Evolutionary conservation across 2,329 filamentous ascomycete species (phyloP), one percentile per base, ranked within the genome.

Genomic region (Alternaria brassicicola): DNA sequence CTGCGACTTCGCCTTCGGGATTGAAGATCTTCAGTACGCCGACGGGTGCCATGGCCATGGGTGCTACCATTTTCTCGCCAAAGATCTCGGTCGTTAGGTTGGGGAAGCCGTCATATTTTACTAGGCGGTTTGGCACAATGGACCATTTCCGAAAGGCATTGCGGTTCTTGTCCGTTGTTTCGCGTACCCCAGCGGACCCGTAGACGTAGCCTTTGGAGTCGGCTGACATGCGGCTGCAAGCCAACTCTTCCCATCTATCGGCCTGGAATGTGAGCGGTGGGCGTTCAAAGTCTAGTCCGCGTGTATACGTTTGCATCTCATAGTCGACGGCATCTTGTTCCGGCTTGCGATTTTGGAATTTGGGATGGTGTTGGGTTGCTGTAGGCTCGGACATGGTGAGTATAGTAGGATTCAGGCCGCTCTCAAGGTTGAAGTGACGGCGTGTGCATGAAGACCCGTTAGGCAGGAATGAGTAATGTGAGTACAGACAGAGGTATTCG

Each of bases 11-110:
- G n/a, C 83, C 84, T 62, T 89, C 85, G 0, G 80, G 72, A 64
- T 92, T 88, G 74, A 89, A 88, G 25, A 89, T 85, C 1, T 78
- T 78, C 63, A 90, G 87, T 0, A 90, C 86, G 1, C 89, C 88
- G 1, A 91, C 79, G 0, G 89, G 89, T 3, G 88, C 88, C 75
- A 89, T 83, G 2, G 89, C 72, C 2, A 89, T 68, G 0, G 86
- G 87, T 3, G 75, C 79, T 7, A 80, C 73, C 35, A 82, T 76
- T 48, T 78, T 74, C 49, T 79, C 72, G 6, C 79, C 80, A 15
- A 78, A 69, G 1, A 81, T 64, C 1, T 63, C 57, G 17, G 62
- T 59, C 4, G 42, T 45, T 5, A 68, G 58, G 43, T 68, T 53
- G 2, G 60, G 63, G 31, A 65, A 61, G 10, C 43, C 46, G 4